Conservation (phyloP, 2,329 filamentous ascomycete genomes). For the Canariomyces notabilis region DNA sequence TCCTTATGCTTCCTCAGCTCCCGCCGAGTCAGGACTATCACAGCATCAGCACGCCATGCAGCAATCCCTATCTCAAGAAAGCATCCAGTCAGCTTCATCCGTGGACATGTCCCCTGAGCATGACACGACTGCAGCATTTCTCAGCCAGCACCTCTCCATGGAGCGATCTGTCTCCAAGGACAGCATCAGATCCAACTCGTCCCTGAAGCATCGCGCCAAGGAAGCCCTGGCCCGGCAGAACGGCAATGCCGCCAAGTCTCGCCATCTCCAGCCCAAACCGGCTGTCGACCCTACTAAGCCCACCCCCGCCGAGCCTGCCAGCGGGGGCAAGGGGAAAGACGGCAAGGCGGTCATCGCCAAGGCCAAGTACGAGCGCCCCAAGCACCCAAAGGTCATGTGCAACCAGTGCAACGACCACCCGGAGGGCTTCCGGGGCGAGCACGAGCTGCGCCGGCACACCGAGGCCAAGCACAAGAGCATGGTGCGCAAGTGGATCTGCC, state of each 20-base stretch:
- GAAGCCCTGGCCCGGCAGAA: slow-evolving; percentile 44
- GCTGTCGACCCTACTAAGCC: slow-evolving; percentile 27
- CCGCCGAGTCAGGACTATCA: slow-evolving; percentile 6
- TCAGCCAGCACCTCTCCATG: slow-evolving; percentile 25
- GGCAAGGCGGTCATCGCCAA: slow-evolving; percentile 41
- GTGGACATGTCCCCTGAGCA: background rate
- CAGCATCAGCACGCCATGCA: slow-evolving; percentile 21
- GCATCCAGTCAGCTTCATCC: slow-evolving; percentile 17
- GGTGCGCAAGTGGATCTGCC: slow-evolving; percentile 55
- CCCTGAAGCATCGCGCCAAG: slow-evolving; percentile 43
- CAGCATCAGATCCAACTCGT: slow-evolving; percentile 40
- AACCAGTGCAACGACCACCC: slow-evolving; percentile 64
- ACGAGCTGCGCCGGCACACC: slow-evolving; percentile 69
- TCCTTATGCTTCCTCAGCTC: slow-evolving; percentile 20
- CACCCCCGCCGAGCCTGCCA: slow-evolving; percentile 8
- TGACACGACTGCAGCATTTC: slow-evolving; percentile 7
- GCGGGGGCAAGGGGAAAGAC: slow-evolving; percentile 34
- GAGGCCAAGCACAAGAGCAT: slow-evolving; percentile 57
- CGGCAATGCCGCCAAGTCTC: slow-evolving; percentile 34
- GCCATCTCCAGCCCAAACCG: slow-evolving; percentile 43
- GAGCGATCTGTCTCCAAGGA: slow-evolving; percentile 46
- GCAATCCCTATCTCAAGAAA: slow-evolving; percentile 20
- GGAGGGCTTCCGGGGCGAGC: slow-evolving; percentile 78
- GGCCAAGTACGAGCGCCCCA: slow-evolving; percentile 53
- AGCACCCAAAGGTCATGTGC: slow-evolving; percentile 68